phyloP scores from a whole-genome alignment of 2,329 filamentous ascomycete genomes.

The Fusarium succisae region DNA sequence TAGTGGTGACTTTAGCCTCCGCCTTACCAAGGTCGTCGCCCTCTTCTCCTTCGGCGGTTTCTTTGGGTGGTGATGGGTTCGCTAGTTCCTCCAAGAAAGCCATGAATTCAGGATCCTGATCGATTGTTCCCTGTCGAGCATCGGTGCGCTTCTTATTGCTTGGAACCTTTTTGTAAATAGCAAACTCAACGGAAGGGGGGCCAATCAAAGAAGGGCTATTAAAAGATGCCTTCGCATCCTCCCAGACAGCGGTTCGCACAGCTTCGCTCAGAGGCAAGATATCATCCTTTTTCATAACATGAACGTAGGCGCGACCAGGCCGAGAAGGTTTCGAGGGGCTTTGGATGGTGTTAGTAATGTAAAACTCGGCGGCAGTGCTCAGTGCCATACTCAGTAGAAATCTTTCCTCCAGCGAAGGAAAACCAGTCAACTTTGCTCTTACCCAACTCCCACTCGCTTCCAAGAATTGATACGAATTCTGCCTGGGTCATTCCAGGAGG shows the following conservation, averaged over 20 bases:
- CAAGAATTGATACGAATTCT: conserved; percentile 78
- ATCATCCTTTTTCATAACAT: conserved; percentile 76
- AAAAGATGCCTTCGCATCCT: conserved; percentile 82
- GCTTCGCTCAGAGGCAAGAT: conserved; percentile 74
- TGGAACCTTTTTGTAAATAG: conserved; percentile 85
- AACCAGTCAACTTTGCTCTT: conserved; percentile 87
- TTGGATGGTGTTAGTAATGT: conserved; percentile 24
- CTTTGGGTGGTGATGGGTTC: conserved; percentile 66
- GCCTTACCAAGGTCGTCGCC: conserved; percentile 56
- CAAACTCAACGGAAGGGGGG: conserved; percentile 82
- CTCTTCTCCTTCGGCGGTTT: conserved; percentile 53
- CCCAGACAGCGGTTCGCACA: conserved; percentile 76
- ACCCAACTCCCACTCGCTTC: conserved; percentile 83
- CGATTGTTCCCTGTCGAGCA: conserved; percentile 90
- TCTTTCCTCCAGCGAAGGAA: conserved; percentile 71
- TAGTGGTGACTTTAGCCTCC: conserved; percentile 75
- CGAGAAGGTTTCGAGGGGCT: conserved; percentile 87
- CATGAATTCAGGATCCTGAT: conserved; percentile 96
- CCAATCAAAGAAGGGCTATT: conserved; percentile 78
- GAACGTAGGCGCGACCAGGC: conserved; percentile 83
- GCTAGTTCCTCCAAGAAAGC: conserved; percentile 89
- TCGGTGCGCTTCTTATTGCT: conserved; percentile 79
- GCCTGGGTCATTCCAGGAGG: conserved; percentile 84
- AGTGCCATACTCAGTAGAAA: conserved; percentile 79
- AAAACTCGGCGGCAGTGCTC: neutral